Base-by-base conservation (phyloP, 495 filamentous ascomycete species). In the Daldinia caldariorum region DNA sequence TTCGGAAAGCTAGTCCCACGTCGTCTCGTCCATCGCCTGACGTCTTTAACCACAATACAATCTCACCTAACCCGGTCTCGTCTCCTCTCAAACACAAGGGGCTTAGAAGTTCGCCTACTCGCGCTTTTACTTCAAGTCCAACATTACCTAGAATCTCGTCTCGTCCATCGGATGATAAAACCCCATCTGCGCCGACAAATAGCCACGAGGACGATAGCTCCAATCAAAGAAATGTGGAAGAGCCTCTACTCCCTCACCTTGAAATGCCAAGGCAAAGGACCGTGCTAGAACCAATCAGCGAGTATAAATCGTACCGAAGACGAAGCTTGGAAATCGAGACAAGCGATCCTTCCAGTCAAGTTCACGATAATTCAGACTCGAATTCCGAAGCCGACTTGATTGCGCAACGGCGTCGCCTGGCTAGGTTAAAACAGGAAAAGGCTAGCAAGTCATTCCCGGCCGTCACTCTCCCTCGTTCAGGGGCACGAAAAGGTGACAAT, bases 21-120 rank as follows among this genome's bases (percentile, higher is more conserved):
- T 84, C 82, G 4, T 85, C 83, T 3, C 79, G 83, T 2, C 83
- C 83, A 0, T 85, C 83, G 0, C 82, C 82, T 0, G 70, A 80
- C 41, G 67, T 79, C 7, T 81, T 82, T 31, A 63, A 63, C 20
- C 73, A 73, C 1, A 79, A 79, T 29, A 61, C 73, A 0, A 80
- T 79, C 9, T 83, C 81, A 13, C 76, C 80, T 4, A 79, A 81
- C 31, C 70, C 67, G 20, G 59, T 73, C 43, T 83, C 82, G 5
- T 85, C 83, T 1, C 83, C 83, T 0, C 66, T 83, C 7, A 83
- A 82, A 65, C 65, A 78, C 49, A 80, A 78, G 6, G 78, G 79
- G 3, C 72, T 82, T n/a, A 77, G 77, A 9, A 78, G 80, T 8
- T 80, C 80, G 0, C 78, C 82, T 0, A 50, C 70, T 18, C 43